These are phyloP conservation scores for Opeltia flavorubescens DNA, from an alignment of 495 filamentous ascomycete species.

Conservation along the genomic window DNA sequence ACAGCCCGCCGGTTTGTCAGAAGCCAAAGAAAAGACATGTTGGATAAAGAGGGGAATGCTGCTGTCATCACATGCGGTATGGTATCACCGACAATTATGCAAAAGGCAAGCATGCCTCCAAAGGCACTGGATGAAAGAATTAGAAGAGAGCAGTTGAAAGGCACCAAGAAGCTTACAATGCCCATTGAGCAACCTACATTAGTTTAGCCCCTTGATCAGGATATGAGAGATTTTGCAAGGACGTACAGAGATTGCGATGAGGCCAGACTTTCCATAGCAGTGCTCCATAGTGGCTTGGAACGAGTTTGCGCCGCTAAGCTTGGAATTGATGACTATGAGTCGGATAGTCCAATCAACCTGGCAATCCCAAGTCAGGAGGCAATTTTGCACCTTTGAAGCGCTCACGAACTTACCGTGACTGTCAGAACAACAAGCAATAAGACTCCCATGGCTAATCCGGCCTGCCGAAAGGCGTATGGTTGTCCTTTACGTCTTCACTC, in stretches of 20 bases:
- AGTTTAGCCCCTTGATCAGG: slow-evolving; percentile 1
- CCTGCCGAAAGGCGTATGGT: slow-evolving; percentile 86
- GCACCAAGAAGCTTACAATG: slow-evolving; percentile 40
- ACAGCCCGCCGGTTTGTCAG: slow-evolving; percentile 66
- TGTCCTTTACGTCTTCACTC: slow-evolving; percentile 35
- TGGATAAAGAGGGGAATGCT: slow-evolving; percentile 59
- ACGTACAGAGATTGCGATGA: slow-evolving; percentile 67
- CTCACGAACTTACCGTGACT: slow-evolving; percentile 36
- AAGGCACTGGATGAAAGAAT: slow-evolving; percentile 46
- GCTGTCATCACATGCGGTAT: slow-evolving; percentile 81
- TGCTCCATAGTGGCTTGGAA: slow-evolving; percentile 92
- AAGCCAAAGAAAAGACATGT: slow-evolving; percentile 66
- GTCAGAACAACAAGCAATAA: slow-evolving; percentile 67
- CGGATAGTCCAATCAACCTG: slow-evolving; percentile 90
- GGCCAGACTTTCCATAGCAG: slow-evolving; percentile 77
- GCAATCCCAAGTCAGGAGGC: background rate
- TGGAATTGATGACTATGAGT: slow-evolving; percentile 89
- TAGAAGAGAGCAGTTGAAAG: slow-evolving; percentile 1
- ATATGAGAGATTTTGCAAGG: background rate
- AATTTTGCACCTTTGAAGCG: background rate
- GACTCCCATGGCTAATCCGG: slow-evolving; percentile 68
- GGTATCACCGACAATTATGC: slow-evolving; percentile 89
- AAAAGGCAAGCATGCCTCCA: slow-evolving; percentile 96
- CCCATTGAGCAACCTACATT: slow-evolving; percentile 66
- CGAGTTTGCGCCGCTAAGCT: slow-evolving; percentile 77